Percentiles rank a stretch among this genome's conserved stretches.
These are phyloP conservation scores for Flaveria sonorensis DNA, from an alignment of 129 eudicot species.

Conservation along the genomic window DNA sequence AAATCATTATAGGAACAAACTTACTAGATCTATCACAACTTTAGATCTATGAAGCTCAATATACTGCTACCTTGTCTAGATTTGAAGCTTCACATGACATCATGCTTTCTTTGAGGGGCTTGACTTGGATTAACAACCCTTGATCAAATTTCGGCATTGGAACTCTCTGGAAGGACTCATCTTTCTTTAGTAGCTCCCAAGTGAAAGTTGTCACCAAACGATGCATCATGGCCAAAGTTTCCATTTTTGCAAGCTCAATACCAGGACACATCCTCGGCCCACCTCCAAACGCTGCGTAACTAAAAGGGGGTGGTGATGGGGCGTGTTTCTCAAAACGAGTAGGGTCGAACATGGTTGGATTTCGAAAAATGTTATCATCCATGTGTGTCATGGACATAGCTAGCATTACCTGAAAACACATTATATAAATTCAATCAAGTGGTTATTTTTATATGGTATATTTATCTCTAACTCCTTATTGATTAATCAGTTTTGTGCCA, in stretches of 20 bases:
- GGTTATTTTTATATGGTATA: not conserved
- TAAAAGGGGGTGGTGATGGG: conserved; percentile 58
- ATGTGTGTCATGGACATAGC: conserved; percentile 55
- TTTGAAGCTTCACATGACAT: too few relatives aligned
- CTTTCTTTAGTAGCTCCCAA: conserved; percentile 52
- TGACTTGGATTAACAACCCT: conserved; percentile 46
- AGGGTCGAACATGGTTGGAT: conserved; percentile 58
- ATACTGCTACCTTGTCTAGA: too few relatives aligned
- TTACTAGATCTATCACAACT: too few relatives aligned
- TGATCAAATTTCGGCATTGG: conserved; percentile 65
- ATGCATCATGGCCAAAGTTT: conserved; percentile 56
- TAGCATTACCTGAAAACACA: conserved; percentile 45
- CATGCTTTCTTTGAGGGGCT: too few relatives aligned
- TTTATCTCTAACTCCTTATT: not conserved
- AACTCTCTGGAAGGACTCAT: conserved; percentile 44
- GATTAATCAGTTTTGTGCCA: not conserved
- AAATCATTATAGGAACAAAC: too few relatives aligned
- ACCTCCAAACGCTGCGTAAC: conserved; percentile 65
- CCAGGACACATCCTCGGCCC: conserved; percentile 78
- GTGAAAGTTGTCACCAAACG: conserved; percentile 47
- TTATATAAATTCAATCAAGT: not conserved
- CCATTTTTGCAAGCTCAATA: conserved; percentile 72
- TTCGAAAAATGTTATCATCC: conserved; percentile 52
- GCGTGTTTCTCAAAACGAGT: conserved; percentile 52
- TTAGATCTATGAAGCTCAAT: too few relatives aligned